Evolutionary conservation across 805 yeast species (phyloP), one percentile per base, ranked within the genome.

Genomic region (Metschnikowia lochheadii): DNA sequence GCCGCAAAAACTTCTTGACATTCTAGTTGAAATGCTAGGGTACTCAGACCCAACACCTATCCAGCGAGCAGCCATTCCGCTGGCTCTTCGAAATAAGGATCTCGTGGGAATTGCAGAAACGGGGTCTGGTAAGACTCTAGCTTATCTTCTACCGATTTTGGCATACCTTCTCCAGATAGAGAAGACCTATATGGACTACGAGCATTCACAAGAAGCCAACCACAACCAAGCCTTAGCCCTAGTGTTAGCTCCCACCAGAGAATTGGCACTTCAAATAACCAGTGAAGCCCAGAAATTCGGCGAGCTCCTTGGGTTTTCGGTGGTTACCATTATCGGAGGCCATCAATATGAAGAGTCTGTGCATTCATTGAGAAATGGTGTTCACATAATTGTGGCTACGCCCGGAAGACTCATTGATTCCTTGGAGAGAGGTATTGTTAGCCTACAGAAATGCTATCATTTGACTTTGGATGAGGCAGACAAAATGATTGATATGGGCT

Each of bases 381-480:
- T 85, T 13, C 92, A 88, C 58, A 77, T 91, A 2, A 78, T 92
- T 13, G 89, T 92, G 38, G 98, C 96, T 0, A 92, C 99, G 0
- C 98, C 99, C 0, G 99, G 99, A 6, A 72, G 98, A 53, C 70
- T 92, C 42, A 77, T 89, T 11, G 99, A 92, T 61, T 82, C 90
- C 52, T 55, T 91, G 15, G 89, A 85, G 49, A 73, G 86, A 47
- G 81, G 82, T n/a, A 70, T 85, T 18, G 52, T 90, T 2, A 78
- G 77, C 1, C 67, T 91, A 33, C 71, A 70, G 37, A 80, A 81
- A 51, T 81, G 96, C 54, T 77, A 77, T 53, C 85, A 82, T 53
- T 68, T 92, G 20, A 84, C 88, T 1, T 76, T 91, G 72, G 99
- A 92, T 70, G 99, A 92, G 68, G 96, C 97, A 1, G 99, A 92